A percentile compares a stretch with the other conserved stretches of the same genome.
Conservation (phyloP, 108 stramenopile genomes). For the Parmales sp. region DNA sequence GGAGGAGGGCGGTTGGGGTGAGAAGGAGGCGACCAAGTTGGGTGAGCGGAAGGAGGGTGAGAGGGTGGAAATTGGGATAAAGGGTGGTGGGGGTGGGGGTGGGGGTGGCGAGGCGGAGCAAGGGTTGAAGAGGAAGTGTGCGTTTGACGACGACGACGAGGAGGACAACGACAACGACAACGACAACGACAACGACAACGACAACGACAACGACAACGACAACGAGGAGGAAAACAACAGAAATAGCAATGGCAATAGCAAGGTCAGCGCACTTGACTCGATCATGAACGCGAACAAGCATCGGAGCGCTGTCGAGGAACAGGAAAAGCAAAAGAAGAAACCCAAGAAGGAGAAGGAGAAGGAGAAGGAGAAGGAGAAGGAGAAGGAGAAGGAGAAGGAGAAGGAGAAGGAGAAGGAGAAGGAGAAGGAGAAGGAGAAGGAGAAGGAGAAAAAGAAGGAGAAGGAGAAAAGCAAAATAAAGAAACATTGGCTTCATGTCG, state of each 20-base stretch:
- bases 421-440: neutral
- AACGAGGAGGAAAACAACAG: constrained; percentile 12
- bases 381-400: constrained; percentile 13
- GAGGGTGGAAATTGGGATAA: constrained; percentile 42
- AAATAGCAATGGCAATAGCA: neutral
- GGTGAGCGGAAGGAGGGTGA: constrained; percentile 50
- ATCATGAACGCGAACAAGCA: constrained; percentile 26
- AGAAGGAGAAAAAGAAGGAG: constrained; percentile 2
- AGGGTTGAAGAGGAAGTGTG: constrained; percentile 16
- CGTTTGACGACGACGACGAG: neutral
- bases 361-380: constrained; percentile 39
- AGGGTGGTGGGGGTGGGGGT: constrained; percentile 24
- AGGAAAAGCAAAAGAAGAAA: neutral
- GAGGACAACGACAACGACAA: constrained; percentile 19
- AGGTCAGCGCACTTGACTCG: neutral
- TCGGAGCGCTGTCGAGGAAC: constrained; percentile 26
- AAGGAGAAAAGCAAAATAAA: constrained; percentile 18
- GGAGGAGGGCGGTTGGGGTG: constrained; percentile 41
- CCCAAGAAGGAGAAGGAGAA: constrained; percentile 15
- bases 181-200: neutral
- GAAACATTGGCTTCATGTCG: constrained; percentile 60
- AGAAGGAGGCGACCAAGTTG: constrained; percentile 45
- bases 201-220: neutral
- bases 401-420: neutral
- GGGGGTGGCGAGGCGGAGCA: constrained; percentile 27